A percentile compares a stretch with the other conserved stretches of the same genome.
These are phyloP conservation scores for Vigna radiata DNA, from an alignment of 306 rosid genomes.

Conservation along the genomic window DNA sequence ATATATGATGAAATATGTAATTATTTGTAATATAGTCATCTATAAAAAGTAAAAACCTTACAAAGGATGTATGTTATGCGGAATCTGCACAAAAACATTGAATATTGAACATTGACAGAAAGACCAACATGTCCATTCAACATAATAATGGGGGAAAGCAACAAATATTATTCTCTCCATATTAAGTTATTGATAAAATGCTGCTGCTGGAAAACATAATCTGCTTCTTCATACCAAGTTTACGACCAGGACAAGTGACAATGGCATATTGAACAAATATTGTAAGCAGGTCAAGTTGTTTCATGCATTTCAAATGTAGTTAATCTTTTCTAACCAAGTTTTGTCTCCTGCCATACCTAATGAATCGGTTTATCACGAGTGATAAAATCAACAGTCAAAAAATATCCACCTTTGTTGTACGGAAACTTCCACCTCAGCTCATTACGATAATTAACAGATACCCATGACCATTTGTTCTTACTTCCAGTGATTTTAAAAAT, in stretches of 20 bases:
- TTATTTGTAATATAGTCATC: slow-evolving; percentile 6
- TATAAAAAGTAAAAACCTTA: background rate
- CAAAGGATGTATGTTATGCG: background rate
- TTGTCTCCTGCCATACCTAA: background rate
- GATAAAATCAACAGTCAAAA: slow-evolving; percentile 1
- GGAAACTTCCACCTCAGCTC: slow-evolving; percentile 17
- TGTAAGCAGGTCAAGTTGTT: background rate
- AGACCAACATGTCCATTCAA: background rate
- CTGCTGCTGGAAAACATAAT: background rate
- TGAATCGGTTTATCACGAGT: background rate
- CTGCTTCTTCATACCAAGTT: background rate
- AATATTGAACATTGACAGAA: background rate
- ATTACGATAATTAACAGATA: background rate
- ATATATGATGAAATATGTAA: slow-evolving; percentile 2
- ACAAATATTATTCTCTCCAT: background rate
- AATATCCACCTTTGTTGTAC: background rate
- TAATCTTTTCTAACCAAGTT: background rate
- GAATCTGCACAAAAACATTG: background rate
- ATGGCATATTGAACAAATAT: background rate
- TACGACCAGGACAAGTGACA: background rate
- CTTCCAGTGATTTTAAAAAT: background rate
- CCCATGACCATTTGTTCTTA: background rate
- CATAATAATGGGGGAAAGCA: background rate
- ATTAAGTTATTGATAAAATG: background rate
- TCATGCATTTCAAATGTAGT: background rate